Percentiles rank a stretch among this genome's conserved stretches.
Evolutionary conservation across 2,329 filamentous ascomycete species (phyloP).

Genomic region (Helotiales sp.): DNA sequence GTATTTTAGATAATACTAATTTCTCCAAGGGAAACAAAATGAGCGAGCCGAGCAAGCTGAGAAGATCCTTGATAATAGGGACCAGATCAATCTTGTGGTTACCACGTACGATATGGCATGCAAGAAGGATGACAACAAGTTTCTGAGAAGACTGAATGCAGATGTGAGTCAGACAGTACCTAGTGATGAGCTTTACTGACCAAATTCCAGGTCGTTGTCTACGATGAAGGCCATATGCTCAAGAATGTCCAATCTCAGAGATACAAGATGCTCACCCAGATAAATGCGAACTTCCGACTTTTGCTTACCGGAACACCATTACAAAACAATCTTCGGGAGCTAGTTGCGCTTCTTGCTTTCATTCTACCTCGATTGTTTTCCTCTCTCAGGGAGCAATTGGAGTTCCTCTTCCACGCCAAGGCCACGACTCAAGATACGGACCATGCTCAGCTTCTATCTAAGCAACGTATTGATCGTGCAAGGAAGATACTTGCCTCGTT

Average conservation of each 20-base stretch:
- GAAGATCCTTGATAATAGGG: conserved; percentile 61
- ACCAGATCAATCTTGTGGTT: conserved; percentile 68
- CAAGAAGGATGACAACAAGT: conserved; percentile 59
- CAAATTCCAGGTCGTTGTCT: conserved; percentile 53
- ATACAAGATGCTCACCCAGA: conserved; percentile 76
- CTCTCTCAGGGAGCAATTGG: conserved; percentile 74
- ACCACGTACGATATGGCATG: conserved; percentile 69
- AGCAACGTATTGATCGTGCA: conserved; percentile 81
- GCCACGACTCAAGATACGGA: conserved; percentile 78
- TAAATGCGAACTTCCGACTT: conserved; percentile 80
- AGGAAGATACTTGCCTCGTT: conserved; percentile 94
- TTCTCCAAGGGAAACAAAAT: conserved; percentile 56
- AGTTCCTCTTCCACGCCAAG: conserved; percentile 88
- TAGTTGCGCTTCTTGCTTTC: conserved; percentile 89
- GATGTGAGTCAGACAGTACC: conserved; percentile 38
- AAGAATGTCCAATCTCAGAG: conserved; percentile 84
- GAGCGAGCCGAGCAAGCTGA: conserved; percentile 69
- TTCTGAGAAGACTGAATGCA: conserved; percentile 58
- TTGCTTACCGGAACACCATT: conserved; percentile 89
- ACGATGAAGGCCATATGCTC: conserved; percentile 91
- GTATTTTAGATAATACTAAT: background rate
- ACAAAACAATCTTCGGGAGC: conserved; percentile 91
- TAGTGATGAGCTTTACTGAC: conserved; percentile 14
- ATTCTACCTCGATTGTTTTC: conserved; percentile 85
- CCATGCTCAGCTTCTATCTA: conserved; percentile 81